Conservation (phyloP, 2,329 filamentous ascomycete species). For the Fusarium foetens region DNA sequence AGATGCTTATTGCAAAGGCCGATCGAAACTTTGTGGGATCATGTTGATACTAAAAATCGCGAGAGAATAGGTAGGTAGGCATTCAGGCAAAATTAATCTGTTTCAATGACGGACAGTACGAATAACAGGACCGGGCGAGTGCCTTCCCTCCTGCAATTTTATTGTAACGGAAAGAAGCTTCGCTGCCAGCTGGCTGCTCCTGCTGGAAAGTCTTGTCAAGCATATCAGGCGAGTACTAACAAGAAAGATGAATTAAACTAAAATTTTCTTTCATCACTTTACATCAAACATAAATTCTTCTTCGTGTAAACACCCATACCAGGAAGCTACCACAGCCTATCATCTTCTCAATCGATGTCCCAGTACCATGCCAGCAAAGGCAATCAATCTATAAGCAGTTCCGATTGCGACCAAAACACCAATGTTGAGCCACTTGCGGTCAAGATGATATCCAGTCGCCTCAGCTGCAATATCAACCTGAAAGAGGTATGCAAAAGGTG, state of each 20-base stretch:
- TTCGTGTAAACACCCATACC: neutral
- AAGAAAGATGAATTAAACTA: neutral
- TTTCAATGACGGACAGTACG: neutral
- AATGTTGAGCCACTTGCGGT: constrained; percentile 58
- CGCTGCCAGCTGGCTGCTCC: neutral
- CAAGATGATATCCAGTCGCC: constrained; percentile 58
- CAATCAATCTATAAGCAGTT: constrained; percentile 56
- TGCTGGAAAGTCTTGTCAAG: neutral
- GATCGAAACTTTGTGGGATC: neutral
- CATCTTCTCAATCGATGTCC: constrained; percentile 39
- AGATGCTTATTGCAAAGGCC: neutral
- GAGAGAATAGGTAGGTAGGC: neutral
- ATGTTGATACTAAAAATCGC: neutral
- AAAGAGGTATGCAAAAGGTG: constrained; percentile 62
- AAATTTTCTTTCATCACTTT: neutral
- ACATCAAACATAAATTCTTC: neutral
- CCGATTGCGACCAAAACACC: constrained; percentile 56
- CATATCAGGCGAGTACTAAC: neutral
- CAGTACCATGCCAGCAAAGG: constrained; percentile 45
- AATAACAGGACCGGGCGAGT: neutral
- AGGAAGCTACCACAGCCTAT: neutral
- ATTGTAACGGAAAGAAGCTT: neutral
- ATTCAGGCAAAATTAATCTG: neutral
- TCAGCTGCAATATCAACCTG: constrained; percentile 57
- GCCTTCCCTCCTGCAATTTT: neutral